Conservation (phyloP, 2,329 filamentous ascomycete species). For the Clonostachys rhizophaga region DNA sequence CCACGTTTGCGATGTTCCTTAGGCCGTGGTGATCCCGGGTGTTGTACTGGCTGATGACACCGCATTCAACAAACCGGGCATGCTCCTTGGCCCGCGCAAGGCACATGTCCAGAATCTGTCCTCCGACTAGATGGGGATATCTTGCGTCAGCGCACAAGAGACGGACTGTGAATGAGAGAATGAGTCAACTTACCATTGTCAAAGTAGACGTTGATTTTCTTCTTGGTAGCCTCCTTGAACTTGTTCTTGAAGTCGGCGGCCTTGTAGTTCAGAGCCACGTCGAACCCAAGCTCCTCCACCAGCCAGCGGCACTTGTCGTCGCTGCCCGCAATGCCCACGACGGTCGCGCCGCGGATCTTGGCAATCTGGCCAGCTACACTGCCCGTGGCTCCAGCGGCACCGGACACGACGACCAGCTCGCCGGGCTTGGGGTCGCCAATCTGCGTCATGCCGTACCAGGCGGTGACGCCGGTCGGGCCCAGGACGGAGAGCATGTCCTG, state of each 20-base stretch:
- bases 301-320: conserved; percentile 66
- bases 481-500: conserved; percentile 59
- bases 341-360: conserved; percentile 60
- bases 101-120: conserved; percentile 64
- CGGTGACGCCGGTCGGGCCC: conserved; percentile 68
- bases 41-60: conserved; percentile 68
- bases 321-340: conserved; percentile 62
- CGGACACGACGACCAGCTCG: conserved; percentile 73
- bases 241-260: conserved; percentile 52
- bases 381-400: conserved; percentile 74
- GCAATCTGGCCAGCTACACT: conserved; percentile 75
- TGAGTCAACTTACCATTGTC: conserved; percentile 46
- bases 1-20: conserved; percentile 46
- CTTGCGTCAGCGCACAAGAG: neutral
- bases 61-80: conserved; percentile 68
- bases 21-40: conserved; percentile 47
- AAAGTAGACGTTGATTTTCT: conserved; percentile 65
- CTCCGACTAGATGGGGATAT: conserved; percentile 42
- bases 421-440: conserved; percentile 64
- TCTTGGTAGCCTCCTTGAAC: conserved; percentile 53
- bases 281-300: conserved; percentile 59
- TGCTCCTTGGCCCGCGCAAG: conserved; percentile 57
- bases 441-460: conserved; percentile 69
- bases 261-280: conserved; percentile 68
- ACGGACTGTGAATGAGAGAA: neutral